Percentiles rank a stretch among this genome's conserved stretches.
These are phyloP conservation scores for Jatropha multifida DNA, from an alignment of 441 rosid genomes.

Conservation along the genomic window DNA sequence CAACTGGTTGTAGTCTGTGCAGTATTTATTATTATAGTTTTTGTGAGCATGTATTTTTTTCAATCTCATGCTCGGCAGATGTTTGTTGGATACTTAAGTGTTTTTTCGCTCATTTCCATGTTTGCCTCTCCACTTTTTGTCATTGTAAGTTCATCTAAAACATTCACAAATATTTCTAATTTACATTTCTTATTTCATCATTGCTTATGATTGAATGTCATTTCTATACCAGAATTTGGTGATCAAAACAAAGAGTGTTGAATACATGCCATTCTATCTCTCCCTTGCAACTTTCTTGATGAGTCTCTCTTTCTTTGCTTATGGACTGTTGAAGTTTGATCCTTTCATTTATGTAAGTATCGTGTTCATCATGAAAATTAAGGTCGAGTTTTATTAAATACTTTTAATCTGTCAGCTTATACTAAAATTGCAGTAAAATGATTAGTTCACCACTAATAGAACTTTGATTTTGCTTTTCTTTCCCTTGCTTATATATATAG, in stretches of 20 bases:
- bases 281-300: constrained; percentile 62
- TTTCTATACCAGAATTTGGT: constrained; percentile 48
- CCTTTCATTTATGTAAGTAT: constrained; percentile 51
- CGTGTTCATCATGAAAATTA: background rate
- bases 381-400: background rate
- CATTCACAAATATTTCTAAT: background rate
- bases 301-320: constrained; percentile 52
- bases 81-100: constrained; percentile 54
- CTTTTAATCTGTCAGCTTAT: background rate
- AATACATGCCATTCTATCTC: constrained; percentile 65
- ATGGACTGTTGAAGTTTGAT: constrained; percentile 48
- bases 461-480: background rate
- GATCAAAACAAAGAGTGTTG: constrained; percentile 53
- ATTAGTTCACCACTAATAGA: background rate
- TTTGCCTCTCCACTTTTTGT: constrained; percentile 60
- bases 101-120: constrained; percentile 60
- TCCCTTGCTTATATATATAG: constrained; percentile 24
- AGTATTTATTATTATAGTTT: constrained; percentile 30
- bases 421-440: too few relatives aligned
- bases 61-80: constrained; percentile 28
- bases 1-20: constrained; percentile 36
- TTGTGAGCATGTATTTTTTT: constrained; percentile 37
- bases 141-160: constrained; percentile 37
- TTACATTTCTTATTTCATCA: constrained; percentile 2
- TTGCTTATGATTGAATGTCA: background rate